Conservation (phyloP, 305 asterid species). For the Fraxinus baroniana region DNA sequence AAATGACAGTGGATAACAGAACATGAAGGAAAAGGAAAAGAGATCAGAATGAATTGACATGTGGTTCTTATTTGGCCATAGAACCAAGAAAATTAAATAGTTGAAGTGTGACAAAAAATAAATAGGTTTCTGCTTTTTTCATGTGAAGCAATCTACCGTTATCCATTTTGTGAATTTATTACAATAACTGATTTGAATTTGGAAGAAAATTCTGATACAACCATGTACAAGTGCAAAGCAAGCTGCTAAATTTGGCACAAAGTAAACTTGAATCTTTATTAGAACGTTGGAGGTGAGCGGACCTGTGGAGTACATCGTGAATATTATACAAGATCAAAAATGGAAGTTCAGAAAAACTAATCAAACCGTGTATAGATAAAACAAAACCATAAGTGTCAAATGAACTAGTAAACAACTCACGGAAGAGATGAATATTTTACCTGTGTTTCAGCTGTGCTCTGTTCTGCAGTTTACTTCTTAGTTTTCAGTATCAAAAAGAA, state of each 20-base stretch:
- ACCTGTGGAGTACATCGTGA: background rate
- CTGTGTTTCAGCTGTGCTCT: slow-evolving; percentile 9
- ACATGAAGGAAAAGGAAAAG: background rate
- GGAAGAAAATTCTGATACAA: background rate
- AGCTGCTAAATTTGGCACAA: background rate
- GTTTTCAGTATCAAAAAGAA: slow-evolving; percentile 14
- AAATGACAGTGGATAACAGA: background rate
- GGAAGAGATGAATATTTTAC: slow-evolving; percentile 22
- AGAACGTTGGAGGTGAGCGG: background rate
- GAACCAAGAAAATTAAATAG: background rate
- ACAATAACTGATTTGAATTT: background rate
- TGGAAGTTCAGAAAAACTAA: background rate
- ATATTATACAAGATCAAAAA: background rate
- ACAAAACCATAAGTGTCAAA: background rate
- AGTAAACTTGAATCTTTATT: background rate
- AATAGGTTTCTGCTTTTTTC: background rate
- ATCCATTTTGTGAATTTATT: background rate
- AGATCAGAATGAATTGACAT: background rate
- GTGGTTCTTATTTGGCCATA: background rate
- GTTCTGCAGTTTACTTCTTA: background rate
- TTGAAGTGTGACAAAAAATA: background rate
- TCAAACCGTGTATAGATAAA: background rate
- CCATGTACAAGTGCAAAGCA: background rate
- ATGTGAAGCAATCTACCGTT: background rate
- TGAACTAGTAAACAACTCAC: background rate